A percentile compares a stretch with the other conserved stretches of the same genome.
Evolutionary conservation across 768 basidiomycete genomes (phyloP).

Genomic region (Pisolithus marmoratus): DNA sequence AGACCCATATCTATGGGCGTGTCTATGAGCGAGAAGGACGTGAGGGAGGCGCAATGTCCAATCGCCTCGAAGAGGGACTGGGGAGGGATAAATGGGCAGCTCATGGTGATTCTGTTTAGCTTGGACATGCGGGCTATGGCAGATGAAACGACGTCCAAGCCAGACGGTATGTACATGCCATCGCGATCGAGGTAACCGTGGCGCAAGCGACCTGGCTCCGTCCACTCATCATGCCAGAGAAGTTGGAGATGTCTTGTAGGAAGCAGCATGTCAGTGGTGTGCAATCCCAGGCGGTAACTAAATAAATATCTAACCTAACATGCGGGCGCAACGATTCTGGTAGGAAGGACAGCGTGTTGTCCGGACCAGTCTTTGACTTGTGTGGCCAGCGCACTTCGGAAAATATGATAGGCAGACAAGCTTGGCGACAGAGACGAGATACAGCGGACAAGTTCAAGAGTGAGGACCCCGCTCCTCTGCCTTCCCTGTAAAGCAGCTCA

Average conservation of each 20-base stretch:
- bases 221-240: slow-evolving; percentile 33
- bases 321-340: slow-evolving; percentile 24
- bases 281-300: not conserved
- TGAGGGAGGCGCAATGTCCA: slow-evolving; percentile 22
- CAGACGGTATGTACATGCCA: slow-evolving; percentile 24
- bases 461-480: slow-evolving; percentile 1
- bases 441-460: slow-evolving; percentile 22
- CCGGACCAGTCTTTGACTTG: slow-evolving; percentile 19
- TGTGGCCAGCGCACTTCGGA: slow-evolving; percentile 30
- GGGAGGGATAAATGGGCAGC: slow-evolving; percentile 29
- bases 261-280: not conserved
- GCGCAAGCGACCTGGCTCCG: slow-evolving; percentile 30
- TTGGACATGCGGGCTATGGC: slow-evolving; percentile 28
- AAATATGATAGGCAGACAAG: slow-evolving; percentile 28
- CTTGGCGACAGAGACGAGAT: slow-evolving; percentile 21
- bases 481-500: slow-evolving; percentile 14
- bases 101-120: slow-evolving; percentile 22
- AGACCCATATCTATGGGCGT: slow-evolving; percentile 32
- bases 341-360: slow-evolving; percentile 22
- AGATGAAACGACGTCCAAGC: slow-evolving; percentile 19
- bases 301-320: slow-evolving; percentile 19
- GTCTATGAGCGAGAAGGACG: slow-evolving; percentile 25
- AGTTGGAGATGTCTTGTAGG: slow-evolving; percentile 24
- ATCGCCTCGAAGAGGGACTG: slow-evolving; percentile 24
- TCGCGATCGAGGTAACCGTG: slow-evolving; percentile 28